Base-by-base conservation (phyloP, 2,329 filamentous ascomycete genomes). In the Fusarium haematococcum region DNA sequence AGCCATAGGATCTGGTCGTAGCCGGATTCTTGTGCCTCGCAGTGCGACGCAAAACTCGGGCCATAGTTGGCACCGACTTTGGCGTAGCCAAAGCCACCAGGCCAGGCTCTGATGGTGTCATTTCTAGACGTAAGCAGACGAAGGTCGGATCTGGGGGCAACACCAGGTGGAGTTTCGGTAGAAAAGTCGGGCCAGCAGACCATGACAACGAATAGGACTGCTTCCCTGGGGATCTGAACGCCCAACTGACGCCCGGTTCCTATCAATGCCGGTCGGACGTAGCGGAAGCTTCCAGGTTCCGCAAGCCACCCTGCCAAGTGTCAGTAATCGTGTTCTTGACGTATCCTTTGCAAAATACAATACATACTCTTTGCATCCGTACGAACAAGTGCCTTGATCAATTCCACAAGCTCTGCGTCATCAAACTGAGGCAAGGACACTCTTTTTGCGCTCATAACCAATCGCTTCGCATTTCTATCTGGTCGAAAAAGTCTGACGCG, bases 1-100 rank as follows among this genome's bases (percentile, higher is more conserved):
- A 94, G 83, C 92, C 92, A 94, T 9, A 94, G 85, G 20, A 93
- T 89, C 82, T 74, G 69, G 20, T 67, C 59, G 10, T 71, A 76
- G 2, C 73, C 74, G 5, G 58, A 32, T 3, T 30, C 35, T 2
- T 61, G 52, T 6, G 73, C 71, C 14, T 67, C 70, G 14, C 57
- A 56, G 2, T 70, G 66, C 0, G 68, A 57, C 6, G 54, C 20
- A 4, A 76, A 59, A 20, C 70, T 69, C 1, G 74, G 73, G 1
- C 68, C 69, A 27, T 74, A 76, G 67, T 76, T 75, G 25, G 73
- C 73, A 16, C 68, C 73, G 2, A 70, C 56, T 35, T 69, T 69
- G 35, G 65, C 63, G 45, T 71, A 45, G 2, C 69, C 69, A 18
- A 74, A 69, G 10, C 71, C 87, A 72, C 90, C 89, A 8, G 68